phyloP scores from a whole-genome alignment of 306 rosid species.

The Rosa multiflora region DNA sequence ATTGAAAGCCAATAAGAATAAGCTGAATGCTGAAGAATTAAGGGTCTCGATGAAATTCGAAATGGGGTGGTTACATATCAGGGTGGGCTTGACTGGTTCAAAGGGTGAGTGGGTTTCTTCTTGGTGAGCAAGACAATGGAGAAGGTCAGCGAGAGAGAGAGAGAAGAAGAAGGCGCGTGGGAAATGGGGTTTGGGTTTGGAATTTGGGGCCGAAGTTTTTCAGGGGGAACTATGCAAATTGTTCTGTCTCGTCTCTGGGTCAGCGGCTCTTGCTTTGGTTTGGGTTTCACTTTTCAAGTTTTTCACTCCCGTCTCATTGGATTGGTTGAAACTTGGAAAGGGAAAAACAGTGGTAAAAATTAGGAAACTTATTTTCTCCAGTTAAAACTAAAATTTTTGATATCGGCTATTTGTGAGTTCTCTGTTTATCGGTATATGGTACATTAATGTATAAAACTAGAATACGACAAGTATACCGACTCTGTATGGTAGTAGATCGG shows the following conservation, averaged over 20 bases:
- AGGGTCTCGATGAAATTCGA: neutral
- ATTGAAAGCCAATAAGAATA: neutral
- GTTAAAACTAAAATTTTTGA: too few species aligned
- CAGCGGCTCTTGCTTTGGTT: too few species aligned
- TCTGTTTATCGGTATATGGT: too few species aligned
- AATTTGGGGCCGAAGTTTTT: neutral
- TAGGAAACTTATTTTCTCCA: too few species aligned
- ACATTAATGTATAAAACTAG: too few species aligned
- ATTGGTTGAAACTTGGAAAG: too few species aligned
- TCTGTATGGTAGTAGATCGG: too few species aligned
- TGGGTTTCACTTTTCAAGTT: too few species aligned
- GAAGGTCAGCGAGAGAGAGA: neutral
- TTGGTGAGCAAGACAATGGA: slow-evolving; percentile 38
- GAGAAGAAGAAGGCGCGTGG: neutral
- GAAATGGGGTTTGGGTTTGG: neutral
- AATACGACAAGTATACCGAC: too few species aligned
- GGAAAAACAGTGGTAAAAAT: too few species aligned
- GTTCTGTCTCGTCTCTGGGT: neutral
- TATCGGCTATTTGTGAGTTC: too few species aligned
- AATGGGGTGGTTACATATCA: neutral
- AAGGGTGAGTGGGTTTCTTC: slow-evolving; percentile 35
- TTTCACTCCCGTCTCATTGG: too few species aligned
- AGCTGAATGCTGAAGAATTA: neutral
- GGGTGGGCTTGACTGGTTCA: slow-evolving; percentile 23
- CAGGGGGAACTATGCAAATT: neutral